Conservation (phyloP, 2,329 filamentous ascomycete genomes). For the Trichoderma citrinoviride region DNA sequence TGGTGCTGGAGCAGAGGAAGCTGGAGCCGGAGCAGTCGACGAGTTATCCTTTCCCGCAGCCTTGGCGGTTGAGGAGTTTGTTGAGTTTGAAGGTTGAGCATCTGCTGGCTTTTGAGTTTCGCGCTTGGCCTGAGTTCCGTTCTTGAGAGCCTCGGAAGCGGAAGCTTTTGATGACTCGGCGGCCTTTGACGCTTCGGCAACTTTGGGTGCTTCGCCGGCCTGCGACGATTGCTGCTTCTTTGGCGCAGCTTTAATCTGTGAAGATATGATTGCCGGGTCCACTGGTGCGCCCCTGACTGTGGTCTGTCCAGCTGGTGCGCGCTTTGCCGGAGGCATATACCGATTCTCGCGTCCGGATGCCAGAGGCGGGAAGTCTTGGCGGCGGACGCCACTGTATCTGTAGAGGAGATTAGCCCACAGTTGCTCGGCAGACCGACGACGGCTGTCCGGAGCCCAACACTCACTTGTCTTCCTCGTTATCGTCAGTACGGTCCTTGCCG, state of each 20-base stretch:
- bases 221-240: slow-evolving; percentile 39
- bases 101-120: slow-evolving; percentile 29
- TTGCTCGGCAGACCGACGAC: neutral
- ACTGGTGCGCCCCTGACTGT: slow-evolving; percentile 74
- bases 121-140: slow-evolving; percentile 31
- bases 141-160: slow-evolving; percentile 32
- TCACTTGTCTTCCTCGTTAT: slow-evolving; percentile 91
- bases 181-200: too few species aligned
- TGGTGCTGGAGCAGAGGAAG: slow-evolving; percentile 26
- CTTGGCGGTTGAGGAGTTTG: slow-evolving; percentile 26
- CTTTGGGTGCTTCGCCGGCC: neutral
- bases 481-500: slow-evolving; percentile 62
- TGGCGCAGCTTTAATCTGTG: slow-evolving; percentile 60
- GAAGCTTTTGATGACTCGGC: slow-evolving; percentile 15
- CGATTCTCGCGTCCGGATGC: slow-evolving; percentile 55
- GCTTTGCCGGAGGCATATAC: slow-evolving; percentile 86
- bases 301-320: slow-evolving; percentile 71
- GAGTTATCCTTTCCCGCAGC: slow-evolving; percentile 31
- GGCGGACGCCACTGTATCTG: slow-evolving; percentile 88
- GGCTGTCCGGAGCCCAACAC: slow-evolving; percentile 26
- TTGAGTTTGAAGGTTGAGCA: slow-evolving; percentile 29
- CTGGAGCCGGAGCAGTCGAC: neutral
- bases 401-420: slow-evolving; percentile 25
- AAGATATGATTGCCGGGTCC: slow-evolving; percentile 87
- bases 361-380: slow-evolving; percentile 70